Base-by-base conservation (phyloP, 306 rosid genomes). In the Vigna mungo region DNA sequence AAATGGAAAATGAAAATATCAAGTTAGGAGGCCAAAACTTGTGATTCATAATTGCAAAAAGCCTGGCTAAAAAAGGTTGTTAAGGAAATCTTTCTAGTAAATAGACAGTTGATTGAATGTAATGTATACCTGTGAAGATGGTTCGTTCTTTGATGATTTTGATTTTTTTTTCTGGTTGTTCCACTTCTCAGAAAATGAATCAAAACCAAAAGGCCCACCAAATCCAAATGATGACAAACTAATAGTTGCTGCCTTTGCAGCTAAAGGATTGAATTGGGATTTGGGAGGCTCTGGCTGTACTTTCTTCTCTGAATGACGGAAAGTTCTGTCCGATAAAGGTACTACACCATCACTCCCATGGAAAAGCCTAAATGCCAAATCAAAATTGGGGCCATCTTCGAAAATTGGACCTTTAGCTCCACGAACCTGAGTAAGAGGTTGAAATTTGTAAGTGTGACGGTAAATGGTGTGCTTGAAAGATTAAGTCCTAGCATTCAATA, bases 301-400 rank as follows among this genome's bases (percentile, higher is more conserved):
- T 77, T 83, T 83, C 85, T 85, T 83, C 85, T 85, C 87, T 25
- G 88, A 75, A 80, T 20, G 87, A 76, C 72, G 85, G 56, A 69
- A 88, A 18, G 97, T 77, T 81, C 91, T 86, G 78, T 80, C 92
- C 52, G 95, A 84, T 36, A 95, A 88, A 71, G 98, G 98, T 55
- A 95, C 98, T 25, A 95, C 97, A 27, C 98, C 98, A n/a, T 95
- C 96, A 36, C 74, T 83, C 70, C 98, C 98, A 80, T 95, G 98
- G 71, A 95, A 95, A 82, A 95, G 97, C 86, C 93, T 90, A 81
- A 92, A 95, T 60, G 98, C 96, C 91, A 81, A 80, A 63, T 95
- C 97, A 88, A 95, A 95, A 85, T 92, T 90, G 82, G 98, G 98
- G 65, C 91, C 97, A 85, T 95, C 98, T 87, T 92, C 97, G 80